Evolutionary conservation across 176 grass and related monocot genomes (phyloP).

Genomic region (Phoenix dactylifera): DNA sequence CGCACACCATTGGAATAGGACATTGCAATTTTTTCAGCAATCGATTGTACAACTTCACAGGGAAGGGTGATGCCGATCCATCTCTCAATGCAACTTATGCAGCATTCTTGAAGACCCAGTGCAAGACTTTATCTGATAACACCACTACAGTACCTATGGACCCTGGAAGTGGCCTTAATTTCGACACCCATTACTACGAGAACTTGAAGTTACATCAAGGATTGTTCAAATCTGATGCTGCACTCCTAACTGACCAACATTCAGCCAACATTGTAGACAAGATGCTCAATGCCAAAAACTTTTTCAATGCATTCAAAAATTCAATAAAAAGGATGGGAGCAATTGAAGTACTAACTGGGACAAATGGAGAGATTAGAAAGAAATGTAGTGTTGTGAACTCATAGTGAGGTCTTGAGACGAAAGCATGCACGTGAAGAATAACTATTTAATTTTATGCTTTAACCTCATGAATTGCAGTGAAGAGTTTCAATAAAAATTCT

Average conservation of each 20-base stretch:
- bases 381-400: conserved; percentile 27
- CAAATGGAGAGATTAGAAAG: conserved; percentile 18
- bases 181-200: conserved; percentile 22
- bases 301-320: conserved; percentile 27
- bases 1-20: too few relatives aligned
- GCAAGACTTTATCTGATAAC: conserved; percentile 17
- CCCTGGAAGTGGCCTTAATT: conserved; percentile 4
- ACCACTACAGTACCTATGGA: conserved; percentile 25
- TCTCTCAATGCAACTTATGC: conserved; percentile 2
- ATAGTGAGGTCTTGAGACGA: not conserved
- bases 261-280: conserved; percentile 17
- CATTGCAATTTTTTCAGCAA: too few relatives aligned
- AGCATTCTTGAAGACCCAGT: conserved; percentile 6
- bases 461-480: too few relatives aligned
- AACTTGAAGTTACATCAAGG: conserved; percentile 21
- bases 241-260: conserved; percentile 6
- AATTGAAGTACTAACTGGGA: conserved; percentile 2
- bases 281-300: not conserved
- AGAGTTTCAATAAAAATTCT: too few relatives aligned
- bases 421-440: too few relatives aligned
- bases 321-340: conserved; percentile 25
- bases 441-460: too few relatives aligned
- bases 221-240: conserved; percentile 18
- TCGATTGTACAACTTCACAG: too few relatives aligned
- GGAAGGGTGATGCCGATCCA: not conserved